Evolutionary conservation across 1,139 yeast species (phyloP).

Genomic region (Debaryomyces udenii): DNA sequence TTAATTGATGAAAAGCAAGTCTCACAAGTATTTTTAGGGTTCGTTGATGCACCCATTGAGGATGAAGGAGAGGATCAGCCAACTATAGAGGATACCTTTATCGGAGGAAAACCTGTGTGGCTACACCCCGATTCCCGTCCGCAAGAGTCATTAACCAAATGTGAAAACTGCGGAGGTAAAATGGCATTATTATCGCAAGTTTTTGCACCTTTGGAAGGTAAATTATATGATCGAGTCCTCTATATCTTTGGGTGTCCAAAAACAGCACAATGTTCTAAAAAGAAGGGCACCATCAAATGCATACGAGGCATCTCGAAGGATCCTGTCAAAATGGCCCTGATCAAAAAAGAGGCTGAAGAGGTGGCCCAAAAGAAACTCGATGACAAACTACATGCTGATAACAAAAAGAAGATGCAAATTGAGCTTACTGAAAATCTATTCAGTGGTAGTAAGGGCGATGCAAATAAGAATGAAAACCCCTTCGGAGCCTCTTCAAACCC

Average conservation of each 20-base stretch:
- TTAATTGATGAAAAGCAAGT: conserved; percentile 23
- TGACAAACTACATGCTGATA: conserved; percentile 44
- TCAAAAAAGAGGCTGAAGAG: conserved; percentile 41
- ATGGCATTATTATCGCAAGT: conserved; percentile 79
- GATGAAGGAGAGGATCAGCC: conserved; percentile 51
- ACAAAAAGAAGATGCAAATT: conserved; percentile 43
- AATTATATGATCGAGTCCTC: conserved; percentile 77
- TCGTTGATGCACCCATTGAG: conserved; percentile 56
- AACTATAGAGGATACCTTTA: conserved; percentile 69
- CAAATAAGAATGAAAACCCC: conserved; percentile 27
- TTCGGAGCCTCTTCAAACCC: conserved; percentile 34
- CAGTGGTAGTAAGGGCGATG: conserved; percentile 20
- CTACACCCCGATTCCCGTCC: conserved; percentile 61
- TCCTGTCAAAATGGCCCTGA: conserved; percentile 44
- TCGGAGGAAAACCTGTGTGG: conserved; percentile 76
- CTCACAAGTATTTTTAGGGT: conserved; percentile 57
- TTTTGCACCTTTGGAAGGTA: conserved; percentile 71
- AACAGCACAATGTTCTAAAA: conserved; percentile 59
- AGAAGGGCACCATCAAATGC: conserved; percentile 70
- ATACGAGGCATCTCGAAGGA: conserved; percentile 74
- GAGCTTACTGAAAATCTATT: conserved; percentile 51
- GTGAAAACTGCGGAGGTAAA: conserved; percentile 63
- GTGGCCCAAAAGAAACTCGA: conserved; percentile 40
- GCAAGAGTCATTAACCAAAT: conserved; percentile 49
- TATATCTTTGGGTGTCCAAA: conserved; percentile 78